Base-by-base conservation (phyloP, 805 yeast species). In the Candida parachauliodes region DNA sequence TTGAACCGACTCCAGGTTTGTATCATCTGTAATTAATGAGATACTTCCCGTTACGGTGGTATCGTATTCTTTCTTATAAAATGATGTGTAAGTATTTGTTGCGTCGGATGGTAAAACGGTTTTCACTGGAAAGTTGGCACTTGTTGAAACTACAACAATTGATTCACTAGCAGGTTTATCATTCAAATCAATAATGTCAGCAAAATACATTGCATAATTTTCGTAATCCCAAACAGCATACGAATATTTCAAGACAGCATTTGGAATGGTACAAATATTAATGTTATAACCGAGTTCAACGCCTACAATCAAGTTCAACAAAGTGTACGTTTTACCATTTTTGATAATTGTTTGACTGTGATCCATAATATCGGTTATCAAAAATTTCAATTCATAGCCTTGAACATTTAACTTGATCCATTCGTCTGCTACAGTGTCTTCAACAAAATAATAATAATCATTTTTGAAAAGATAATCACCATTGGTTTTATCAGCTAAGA, bases 201-300 rank as follows among this genome's bases (percentile, higher is more conserved):
- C 52, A 35, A 52, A 34, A 12, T 41, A 40, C 2, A 52, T 33
- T 2, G 36, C 27, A 31, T 44, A 39, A 26, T 28, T 26, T 17
- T 45, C 54, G 27, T 47, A 43, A 26, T 52, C 56, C 31, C 40
- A 42, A 14, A 47, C 50, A 8, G 47, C 36, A 33, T 47, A 52
- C 29, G 41, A 42, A 35, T 48, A 40, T 22, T 47, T 43, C 20
- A 47, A 33, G 2, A 52, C 28, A n/a, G 37, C 41, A 33, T 50
- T 50, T 14, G 54, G 54, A 8, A 51, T 25, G 1, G 48, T 38
- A 9, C 50, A 49, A 14, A 32, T 38, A 32, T 47, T 43, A 21
- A 42, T 31, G 32, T 42, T 34, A 3, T 18, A 19, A 1, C 50
- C 54, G 27, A 50, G 40, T 7, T 42, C 37, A 4, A 44, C 40